Evolutionary conservation across 306 rosid genomes (phyloP).

Genomic region (Prosopis cineraria): DNA sequence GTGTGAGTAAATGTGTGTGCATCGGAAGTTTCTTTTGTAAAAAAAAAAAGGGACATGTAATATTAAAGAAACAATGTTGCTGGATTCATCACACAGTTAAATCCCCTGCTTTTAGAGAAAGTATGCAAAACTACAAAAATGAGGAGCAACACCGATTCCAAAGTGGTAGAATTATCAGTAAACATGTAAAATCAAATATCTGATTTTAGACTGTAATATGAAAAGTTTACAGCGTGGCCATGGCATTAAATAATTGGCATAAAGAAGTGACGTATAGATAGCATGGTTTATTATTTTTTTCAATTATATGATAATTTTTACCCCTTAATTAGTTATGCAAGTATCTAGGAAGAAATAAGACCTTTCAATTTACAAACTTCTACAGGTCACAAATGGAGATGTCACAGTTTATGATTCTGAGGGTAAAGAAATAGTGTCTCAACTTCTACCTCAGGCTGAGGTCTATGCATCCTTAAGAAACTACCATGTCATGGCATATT

Average conservation of each 20-base stretch:
- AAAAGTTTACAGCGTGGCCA: neutral
- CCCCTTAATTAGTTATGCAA: neutral
- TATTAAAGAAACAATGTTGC: constrained; percentile 3
- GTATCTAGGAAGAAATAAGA: neutral
- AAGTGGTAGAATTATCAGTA: neutral
- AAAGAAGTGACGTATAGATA: neutral
- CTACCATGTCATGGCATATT: constrained; percentile 61
- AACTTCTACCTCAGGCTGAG: constrained; percentile 63
- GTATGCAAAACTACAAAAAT: neutral
- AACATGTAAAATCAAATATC: neutral
- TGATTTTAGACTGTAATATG: neutral
- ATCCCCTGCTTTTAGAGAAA: constrained; percentile 2
- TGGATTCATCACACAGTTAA: constrained; percentile 5
- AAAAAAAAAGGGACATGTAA: neutral
- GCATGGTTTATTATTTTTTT: constrained; percentile 25
- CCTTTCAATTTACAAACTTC: constrained; percentile 31
- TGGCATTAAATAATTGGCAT: constrained; percentile 9
- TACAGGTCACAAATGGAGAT: constrained; percentile 56
- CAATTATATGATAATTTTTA: constrained; percentile 13
- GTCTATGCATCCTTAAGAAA: constrained; percentile 52
- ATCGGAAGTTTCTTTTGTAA: neutral
- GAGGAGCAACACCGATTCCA: constrained; percentile 18
- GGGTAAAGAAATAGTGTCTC: constrained; percentile 73
- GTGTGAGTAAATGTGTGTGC: neutral
- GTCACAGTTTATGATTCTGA: constrained; percentile 62